Evolutionary conservation across 148 eudicot genomes (phyloP).

Genomic region (Amaranthus palmeri): DNA sequence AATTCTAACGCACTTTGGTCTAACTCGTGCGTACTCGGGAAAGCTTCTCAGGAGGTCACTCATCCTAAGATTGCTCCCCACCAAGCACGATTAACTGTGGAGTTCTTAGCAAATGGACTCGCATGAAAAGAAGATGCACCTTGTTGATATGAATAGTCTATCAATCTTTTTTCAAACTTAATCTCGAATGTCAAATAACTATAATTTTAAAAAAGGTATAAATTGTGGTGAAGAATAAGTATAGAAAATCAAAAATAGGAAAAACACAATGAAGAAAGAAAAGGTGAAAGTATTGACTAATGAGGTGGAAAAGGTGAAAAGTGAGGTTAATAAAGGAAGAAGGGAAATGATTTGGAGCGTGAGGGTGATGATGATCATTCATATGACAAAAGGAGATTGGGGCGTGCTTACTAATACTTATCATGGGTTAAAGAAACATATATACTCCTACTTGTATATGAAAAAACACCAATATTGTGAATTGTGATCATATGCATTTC

Average conservation of each 20-base stretch:
- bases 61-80: too few species aligned
- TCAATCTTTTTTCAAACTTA: too few species aligned
- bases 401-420: conserved; percentile 30
- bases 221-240: neutral
- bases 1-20: too few species aligned
- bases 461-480: neutral
- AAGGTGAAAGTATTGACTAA: conserved; percentile 13
- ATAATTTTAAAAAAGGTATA: neutral
- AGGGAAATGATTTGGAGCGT: conserved; percentile 40
- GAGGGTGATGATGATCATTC: conserved; percentile 43
- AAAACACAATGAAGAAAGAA: conserved; percentile 13
- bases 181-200: too few species aligned
- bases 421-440: conserved; percentile 16
- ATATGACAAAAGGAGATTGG: conserved; percentile 36
- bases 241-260: neutral
- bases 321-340: conserved; percentile 21
- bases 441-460: too few species aligned
- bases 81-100: too few species aligned
- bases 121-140: too few species aligned
- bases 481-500: conserved; percentile 1
- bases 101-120: too few species aligned
- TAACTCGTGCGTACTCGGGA: too few species aligned
- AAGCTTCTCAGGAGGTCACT: too few species aligned
- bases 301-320: conserved; percentile 27
- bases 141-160: too few species aligned